These are phyloP conservation scores for Penicillium coffeae DNA, from an alignment of 495 filamentous ascomycete genomes.

Conservation along the genomic window DNA sequence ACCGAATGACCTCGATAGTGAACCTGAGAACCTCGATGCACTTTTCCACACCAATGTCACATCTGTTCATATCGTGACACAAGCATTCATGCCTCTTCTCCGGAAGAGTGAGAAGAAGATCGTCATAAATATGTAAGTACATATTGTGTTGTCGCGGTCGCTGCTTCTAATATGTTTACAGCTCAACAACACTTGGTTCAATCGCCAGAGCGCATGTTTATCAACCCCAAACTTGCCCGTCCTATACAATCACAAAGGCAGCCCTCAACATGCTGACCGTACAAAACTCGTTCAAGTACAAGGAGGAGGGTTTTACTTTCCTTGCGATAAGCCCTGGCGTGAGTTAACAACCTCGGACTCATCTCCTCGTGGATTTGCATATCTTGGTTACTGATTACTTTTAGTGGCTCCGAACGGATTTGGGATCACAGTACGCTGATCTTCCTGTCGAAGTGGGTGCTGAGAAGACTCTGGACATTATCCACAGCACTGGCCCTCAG, in stretches of 20 bases:
- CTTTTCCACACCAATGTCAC: constrained; percentile 45
- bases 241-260: constrained; percentile 52
- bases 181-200: constrained; percentile 42
- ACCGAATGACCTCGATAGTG: no score
- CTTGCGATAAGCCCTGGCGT: constrained; percentile 46
- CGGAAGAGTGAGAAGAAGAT: constrained; percentile 42
- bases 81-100: constrained; percentile 44
- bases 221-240: constrained; percentile 23
- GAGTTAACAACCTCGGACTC: no score
- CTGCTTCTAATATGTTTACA: not conserved
- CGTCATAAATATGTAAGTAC: constrained; percentile 43
- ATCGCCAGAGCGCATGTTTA: constrained; percentile 25
- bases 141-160: not conserved
- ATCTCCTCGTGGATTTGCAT: no score
- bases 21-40: constrained; percentile 35
- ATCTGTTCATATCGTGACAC: constrained; percentile 39
- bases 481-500: constrained; percentile 28
- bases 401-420: constrained; percentile 51
- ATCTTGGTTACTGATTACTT: no score
- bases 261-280: constrained; percentile 48
- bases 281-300: constrained; percentile 42
- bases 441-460: constrained; percentile 40
- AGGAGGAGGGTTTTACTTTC: constrained; percentile 41
- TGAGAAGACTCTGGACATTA: constrained; percentile 42
- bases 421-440: constrained; percentile 42